phyloP scores from a whole-genome alignment of 176 grass and related monocot species.

The Carex parvula region DNA sequence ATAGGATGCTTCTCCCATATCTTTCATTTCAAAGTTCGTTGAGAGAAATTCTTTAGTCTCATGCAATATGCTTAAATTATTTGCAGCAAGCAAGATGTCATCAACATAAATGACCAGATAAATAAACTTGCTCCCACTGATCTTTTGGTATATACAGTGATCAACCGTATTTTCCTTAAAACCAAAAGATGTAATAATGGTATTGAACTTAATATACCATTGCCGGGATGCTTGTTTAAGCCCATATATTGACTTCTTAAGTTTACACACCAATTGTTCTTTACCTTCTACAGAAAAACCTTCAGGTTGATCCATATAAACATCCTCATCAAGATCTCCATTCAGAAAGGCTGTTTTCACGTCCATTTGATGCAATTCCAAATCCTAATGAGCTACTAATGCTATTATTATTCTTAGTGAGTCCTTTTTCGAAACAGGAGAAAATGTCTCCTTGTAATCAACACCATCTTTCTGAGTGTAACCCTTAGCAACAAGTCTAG shows the following conservation, averaged over 20 bases:
- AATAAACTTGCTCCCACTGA: constrained; percentile 22
- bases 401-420: constrained; percentile 13
- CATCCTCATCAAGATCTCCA: constrained; percentile 18
- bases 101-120: constrained; percentile 21
- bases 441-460: constrained; percentile 27
- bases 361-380: constrained; percentile 26
- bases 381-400: constrained; percentile 14
- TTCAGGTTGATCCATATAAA: constrained; percentile 29
- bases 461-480: constrained; percentile 14
- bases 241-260: constrained; percentile 30
- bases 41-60: constrained; percentile 17
- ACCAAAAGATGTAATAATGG: not conserved
- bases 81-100: constrained; percentile 17
- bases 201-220: constrained; percentile 28
- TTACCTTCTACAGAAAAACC: not conserved
- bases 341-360: constrained; percentile 30
- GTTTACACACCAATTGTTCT: constrained; percentile 17
- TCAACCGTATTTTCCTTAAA: constrained; percentile 18
- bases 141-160: constrained; percentile 19
- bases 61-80: not conserved
- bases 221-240: constrained; percentile 23
- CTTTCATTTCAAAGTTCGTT: constrained; percentile 30
- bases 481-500: not conserved
- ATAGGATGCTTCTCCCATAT: constrained; percentile 14
- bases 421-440: not conserved